phyloP scores from a whole-genome alignment of 2,329 filamentous ascomycete genomes.

The Fusarium euwallaceae region DNA sequence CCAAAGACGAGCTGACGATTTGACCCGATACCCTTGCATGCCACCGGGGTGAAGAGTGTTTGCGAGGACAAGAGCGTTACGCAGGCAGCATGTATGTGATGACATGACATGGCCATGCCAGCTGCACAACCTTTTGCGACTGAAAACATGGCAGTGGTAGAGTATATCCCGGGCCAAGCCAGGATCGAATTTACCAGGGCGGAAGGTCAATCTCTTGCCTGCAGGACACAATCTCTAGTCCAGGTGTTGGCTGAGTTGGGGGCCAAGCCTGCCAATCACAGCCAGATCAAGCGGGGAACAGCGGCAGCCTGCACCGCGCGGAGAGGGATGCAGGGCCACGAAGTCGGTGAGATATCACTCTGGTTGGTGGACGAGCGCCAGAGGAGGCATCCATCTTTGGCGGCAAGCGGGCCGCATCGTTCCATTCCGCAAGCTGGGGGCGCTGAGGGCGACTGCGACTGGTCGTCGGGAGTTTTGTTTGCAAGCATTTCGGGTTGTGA shows the following conservation, averaged over 20 bases:
- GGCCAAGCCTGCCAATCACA: slow-evolving; percentile 43
- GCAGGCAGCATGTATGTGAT: slow-evolving; percentile 20
- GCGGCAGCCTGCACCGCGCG: slow-evolving; percentile 40
- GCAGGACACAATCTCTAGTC: slow-evolving; percentile 40
- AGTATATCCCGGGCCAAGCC: slow-evolving; percentile 27
- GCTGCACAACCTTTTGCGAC: slow-evolving; percentile 16
- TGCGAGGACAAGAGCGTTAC: background rate
- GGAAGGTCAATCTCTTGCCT: slow-evolving; percentile 33
- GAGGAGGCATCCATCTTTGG: slow-evolving; percentile 27
- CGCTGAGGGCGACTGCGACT: slow-evolving; percentile 18
- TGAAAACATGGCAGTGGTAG: slow-evolving; percentile 19
- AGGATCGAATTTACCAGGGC: slow-evolving; percentile 23
- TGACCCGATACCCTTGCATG: slow-evolving; percentile 12
- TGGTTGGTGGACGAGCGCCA: slow-evolving; percentile 43
- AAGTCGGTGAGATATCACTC: slow-evolving; percentile 22
- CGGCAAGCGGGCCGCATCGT: slow-evolving; percentile 40
- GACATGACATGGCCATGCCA: slow-evolving; percentile 28
- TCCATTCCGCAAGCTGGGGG: slow-evolving; percentile 31
- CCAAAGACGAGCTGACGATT: slow-evolving; percentile 11
- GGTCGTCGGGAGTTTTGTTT: slow-evolving; percentile 14
- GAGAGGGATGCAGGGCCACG: slow-evolving; percentile 28
- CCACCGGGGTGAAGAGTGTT: background rate
- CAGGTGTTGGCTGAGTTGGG: slow-evolving; percentile 35
- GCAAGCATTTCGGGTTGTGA: slow-evolving; percentile 14
- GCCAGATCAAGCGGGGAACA: slow-evolving; percentile 26